Evolutionary conservation across 2,329 filamentous ascomycete genomes (phyloP).

Genomic region (Sporothrix protearum): DNA sequence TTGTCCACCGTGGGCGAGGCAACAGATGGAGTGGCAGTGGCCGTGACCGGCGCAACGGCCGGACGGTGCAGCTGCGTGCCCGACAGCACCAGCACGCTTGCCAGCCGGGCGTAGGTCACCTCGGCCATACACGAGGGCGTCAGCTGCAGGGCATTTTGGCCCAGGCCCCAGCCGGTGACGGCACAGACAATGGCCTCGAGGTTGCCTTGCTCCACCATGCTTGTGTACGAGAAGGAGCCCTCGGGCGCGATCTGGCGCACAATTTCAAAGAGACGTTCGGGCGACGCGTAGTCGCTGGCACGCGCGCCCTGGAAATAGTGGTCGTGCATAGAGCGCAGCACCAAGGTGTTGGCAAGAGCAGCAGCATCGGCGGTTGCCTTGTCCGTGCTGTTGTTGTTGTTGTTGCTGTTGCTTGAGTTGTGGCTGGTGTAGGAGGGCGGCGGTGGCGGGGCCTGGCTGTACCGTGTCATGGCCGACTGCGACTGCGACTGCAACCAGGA

Average conservation of each 20-base stretch:
- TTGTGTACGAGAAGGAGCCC: constrained; percentile 21
- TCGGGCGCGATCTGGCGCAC: constrained; percentile 24
- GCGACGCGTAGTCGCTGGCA: background rate
- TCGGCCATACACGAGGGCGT: background rate
- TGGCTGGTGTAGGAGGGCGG: background rate
- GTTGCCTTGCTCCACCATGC: background rate
- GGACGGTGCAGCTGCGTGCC: constrained; percentile 20
- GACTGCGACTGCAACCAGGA: background rate
- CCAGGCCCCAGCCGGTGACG: constrained; percentile 26
- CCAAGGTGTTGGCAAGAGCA: background rate
- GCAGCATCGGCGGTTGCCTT: background rate
- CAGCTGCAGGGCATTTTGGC: constrained; percentile 12
- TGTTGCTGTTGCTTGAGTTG: background rate
- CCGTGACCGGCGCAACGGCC: background rate
- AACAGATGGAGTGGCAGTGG: background rate
- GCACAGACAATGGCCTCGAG: constrained; percentile 22
- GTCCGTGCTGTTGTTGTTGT: background rate
- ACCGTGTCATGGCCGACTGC: background rate
- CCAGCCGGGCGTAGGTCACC: constrained; percentile 22
- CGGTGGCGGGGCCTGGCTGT: background rate
- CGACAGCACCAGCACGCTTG: constrained; percentile 23
- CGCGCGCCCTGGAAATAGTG: constrained; percentile 23
- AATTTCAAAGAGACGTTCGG: constrained; percentile 18
- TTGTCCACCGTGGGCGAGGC: background rate
- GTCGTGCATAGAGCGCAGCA: constrained; percentile 19